Conservation (phyloP, 805 yeast species). For the Metschnikowia gelsemii region DNA sequence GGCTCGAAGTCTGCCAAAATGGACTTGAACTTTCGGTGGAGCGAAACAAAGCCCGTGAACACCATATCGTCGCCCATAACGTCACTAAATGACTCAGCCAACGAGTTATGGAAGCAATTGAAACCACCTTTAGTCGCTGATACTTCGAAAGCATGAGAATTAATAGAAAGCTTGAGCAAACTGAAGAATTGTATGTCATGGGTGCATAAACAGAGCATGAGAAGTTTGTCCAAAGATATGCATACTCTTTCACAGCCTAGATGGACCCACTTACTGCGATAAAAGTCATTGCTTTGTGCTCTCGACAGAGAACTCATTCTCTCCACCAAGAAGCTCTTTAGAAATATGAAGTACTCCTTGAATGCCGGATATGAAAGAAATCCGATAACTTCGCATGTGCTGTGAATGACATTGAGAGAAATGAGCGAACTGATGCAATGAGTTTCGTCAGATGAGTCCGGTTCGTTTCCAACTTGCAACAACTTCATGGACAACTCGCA, state of each 20-base stretch:
- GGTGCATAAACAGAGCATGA: constrained; percentile 51
- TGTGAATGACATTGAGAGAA: constrained; percentile 33
- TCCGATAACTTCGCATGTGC: constrained; percentile 36
- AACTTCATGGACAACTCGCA: constrained; percentile 33
- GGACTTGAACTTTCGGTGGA: constrained; percentile 63
- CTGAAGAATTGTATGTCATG: constrained; percentile 51
- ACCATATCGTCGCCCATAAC: constrained; percentile 48
- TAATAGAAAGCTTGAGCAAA: constrained; percentile 42
- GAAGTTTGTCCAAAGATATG: constrained; percentile 48
- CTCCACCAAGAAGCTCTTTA: constrained; percentile 33
- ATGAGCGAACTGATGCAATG: constrained; percentile 20
- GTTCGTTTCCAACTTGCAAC: constrained; percentile 19
- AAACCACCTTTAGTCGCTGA: constrained; percentile 2
- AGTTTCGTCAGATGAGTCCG: constrained; percentile 12
- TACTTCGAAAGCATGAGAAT: constrained; percentile 28
- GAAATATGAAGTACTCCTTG: constrained; percentile 35
- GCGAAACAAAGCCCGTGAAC: constrained; percentile 69
- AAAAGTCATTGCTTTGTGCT: constrained; percentile 17
- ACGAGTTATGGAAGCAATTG: constrained; percentile 22
- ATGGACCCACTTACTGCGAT: constrained; percentile 12
- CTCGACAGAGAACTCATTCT: constrained; percentile 23
- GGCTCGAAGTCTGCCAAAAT: constrained; percentile 34
- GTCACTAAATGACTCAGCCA: constrained; percentile 28
- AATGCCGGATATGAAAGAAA: constrained; percentile 37
- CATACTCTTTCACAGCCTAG: constrained; percentile 27